Evolutionary conservation across 2,329 filamentous ascomycete species (phyloP), one percentile per base, ranked within the genome.

Genomic region (Hysterium pulicare): DNA sequence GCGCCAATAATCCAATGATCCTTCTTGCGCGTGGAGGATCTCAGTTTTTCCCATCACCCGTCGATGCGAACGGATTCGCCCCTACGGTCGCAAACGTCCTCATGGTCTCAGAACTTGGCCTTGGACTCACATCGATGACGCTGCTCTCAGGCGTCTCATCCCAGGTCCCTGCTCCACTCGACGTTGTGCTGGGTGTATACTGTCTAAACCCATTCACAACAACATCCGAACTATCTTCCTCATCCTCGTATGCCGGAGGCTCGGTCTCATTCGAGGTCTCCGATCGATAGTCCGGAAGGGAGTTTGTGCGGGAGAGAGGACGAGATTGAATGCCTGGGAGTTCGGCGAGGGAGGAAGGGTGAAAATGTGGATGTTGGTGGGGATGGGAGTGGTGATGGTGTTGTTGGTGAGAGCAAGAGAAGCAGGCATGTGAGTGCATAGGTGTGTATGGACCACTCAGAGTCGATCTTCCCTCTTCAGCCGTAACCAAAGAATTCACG

Each of bases 401-500:
- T 23, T 11, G 22, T 17, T 32, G 20, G 16, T 24, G 33, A 15
- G 24, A 24, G n/a, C 16, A 19, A 15, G 28, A 41, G 13, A 20
- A 22, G 19, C 16, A 19, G n/a, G 11, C 37, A n/a, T n/a, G n/a
- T 7, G 32, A 33, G 32, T 15, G 32, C 7, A 15, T 9, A 7
- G 32, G 15, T 21, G 34, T 28, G 24, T 28, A 38, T 28, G 24
- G 8, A 8, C 24, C 24, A 28, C 24, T 28, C 8, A n/a, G 6
- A 37, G 35, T 13, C 31, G 37, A 16, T n/a, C 62, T 53, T 45
- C 66, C 59, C 59, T 69, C 57, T 52, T 62, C 57, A 7, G 70
- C 70, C 21, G 64, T 56, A 22, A 76, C 66, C 8, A 78, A 59
- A 32, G 72, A 67, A 32, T 71, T 70, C 1, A 81, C 77, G 20